Base-by-base conservation (phyloP, 495 filamentous ascomycete genomes). In the Chaetomium cochliodes region DNA sequence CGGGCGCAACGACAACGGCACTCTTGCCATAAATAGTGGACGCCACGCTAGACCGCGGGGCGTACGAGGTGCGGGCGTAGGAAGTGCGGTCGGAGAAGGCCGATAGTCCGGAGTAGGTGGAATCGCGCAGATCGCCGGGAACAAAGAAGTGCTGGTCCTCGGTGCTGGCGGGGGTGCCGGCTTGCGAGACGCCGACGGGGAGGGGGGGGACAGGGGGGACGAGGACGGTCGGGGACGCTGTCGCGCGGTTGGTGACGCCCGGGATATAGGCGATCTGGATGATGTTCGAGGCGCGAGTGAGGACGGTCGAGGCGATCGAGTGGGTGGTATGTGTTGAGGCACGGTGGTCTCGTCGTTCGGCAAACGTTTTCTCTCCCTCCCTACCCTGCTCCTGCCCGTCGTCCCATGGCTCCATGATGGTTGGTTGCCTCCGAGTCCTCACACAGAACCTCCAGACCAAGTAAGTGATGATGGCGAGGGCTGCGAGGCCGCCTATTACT, bases 181-280 rank as follows among this genome's bases (percentile, higher is more conserved):
- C 75, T 51, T 80, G 80, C 6, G 86, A 83, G 44, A 83, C 77
- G 13, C 85, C 84, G 71, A 89, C 86, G 54, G 94, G 93, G 67
- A 98, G 88, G 30, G 94, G 92, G 52, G 94, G 94, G 15, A 98
- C 92, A 0, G 94, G 94, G 28, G 92, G 93, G 20, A 96, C 88
- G 41, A 96, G 83, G n/a, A 91, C 79, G 41, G 87, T 88, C 11
- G 92, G 92, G 1, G 90, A 92, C 33, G 90, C 85, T 2, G 89
- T 86, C 5, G 92, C 92, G 53, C 94, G 85, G 77, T 97, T 97
- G 61, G 92, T 98, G 72, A 98, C 93, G 52, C 94, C 94, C 55
- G 94, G 94, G 67, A 98, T 97, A 75, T 97, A 98, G 51, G 96
- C 94, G 74, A 98, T 98, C 78, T 98, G 94, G 65, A 98, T 98